These are phyloP conservation scores for Smittium culicis DNA, from an alignment of 371 early-diverging fungal species.

Conservation along the genomic window DNA sequence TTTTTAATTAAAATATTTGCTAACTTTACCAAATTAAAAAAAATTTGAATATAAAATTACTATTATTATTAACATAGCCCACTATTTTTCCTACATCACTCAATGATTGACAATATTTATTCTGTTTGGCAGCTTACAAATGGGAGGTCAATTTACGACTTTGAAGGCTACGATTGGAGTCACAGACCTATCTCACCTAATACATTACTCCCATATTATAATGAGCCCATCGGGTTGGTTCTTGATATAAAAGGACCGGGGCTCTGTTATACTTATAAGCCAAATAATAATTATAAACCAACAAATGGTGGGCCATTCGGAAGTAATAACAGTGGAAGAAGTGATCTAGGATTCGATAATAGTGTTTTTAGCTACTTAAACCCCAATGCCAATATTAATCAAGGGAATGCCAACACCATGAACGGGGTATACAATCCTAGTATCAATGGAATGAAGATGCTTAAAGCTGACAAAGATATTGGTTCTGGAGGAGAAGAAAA, in stretches of 20 bases:
- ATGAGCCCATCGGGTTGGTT: not conserved
- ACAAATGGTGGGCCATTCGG: no score
- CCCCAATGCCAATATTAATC: no score
- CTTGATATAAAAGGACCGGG: not conserved
- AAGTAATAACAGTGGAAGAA: no score
- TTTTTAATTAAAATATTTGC: no score
- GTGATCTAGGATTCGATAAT: no score
- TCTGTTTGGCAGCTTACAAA: conserved; percentile 30
- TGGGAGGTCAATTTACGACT: conserved; percentile 7
- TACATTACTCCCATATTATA: not conserved
- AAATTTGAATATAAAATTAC: not conserved
- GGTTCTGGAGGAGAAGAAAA: no score
- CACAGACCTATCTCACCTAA: conserved; percentile 2
- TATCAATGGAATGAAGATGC: no score
- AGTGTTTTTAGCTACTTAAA: no score
- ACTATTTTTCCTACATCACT: conserved; percentile 39
- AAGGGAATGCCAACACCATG: no score
- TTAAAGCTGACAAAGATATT: no score
- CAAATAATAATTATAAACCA: no score
- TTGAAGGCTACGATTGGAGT: conserved; percentile 18
- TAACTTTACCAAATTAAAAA: conserved; percentile 1
- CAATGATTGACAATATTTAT: conserved; percentile 38
- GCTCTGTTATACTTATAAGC: not conserved
- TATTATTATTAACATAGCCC: conserved; percentile 9
- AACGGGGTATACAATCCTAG: no score